These are phyloP conservation scores for Sporothrix dimorphospora DNA, from an alignment of 2,329 filamentous ascomycete genomes.

Conservation along the genomic window DNA sequence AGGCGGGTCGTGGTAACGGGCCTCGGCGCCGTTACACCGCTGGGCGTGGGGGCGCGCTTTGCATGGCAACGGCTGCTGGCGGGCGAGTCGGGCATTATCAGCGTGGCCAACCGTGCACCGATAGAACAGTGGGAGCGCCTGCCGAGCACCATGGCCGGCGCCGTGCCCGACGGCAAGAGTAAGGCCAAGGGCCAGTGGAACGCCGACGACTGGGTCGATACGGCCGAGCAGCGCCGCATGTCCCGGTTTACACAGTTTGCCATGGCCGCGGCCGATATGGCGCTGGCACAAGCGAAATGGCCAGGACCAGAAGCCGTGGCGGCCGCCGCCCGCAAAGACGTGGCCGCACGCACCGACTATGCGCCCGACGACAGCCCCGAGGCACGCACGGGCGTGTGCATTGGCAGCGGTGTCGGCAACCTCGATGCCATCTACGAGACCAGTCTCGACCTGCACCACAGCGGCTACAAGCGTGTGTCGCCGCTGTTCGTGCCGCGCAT, in stretches of 20 bases:
- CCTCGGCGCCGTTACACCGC: constrained; percentile 78
- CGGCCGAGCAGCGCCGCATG: constrained; percentile 71
- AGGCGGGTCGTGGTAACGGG: constrained; percentile 83
- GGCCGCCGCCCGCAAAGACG: not conserved
- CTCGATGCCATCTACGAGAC: constrained; percentile 88
- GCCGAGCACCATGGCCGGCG: constrained; percentile 81
- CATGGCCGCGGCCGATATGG: constrained; percentile 82
- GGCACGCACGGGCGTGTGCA: constrained; percentile 83
- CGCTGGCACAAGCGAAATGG: constrained; percentile 82
- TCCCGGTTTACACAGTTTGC: constrained; percentile 93
- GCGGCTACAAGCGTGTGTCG: constrained; percentile 88
- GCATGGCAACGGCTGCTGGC: constrained; percentile 83
- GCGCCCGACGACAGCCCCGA: constrained; percentile 54
- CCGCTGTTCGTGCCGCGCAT: constrained; percentile 92
- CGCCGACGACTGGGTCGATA: constrained; percentile 57
- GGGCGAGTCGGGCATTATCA: constrained; percentile 78
- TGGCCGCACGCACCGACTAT: constrained; percentile 16
- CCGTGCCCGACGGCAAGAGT: constrained; percentile 63
- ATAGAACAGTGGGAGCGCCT: constrained; percentile 66
- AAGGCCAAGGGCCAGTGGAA: constrained; percentile 52
- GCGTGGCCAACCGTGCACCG: constrained; percentile 64
- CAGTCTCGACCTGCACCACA: constrained; percentile 72
- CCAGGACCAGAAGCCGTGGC: constrained; percentile 43
- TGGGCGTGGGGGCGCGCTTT: constrained; percentile 75
- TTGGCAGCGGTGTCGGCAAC: constrained; percentile 95